Evolutionary conservation across 2,329 filamentous ascomycete species (phyloP), one percentile per base, ranked within the genome.

Genomic region (Fusarium irregulare): DNA sequence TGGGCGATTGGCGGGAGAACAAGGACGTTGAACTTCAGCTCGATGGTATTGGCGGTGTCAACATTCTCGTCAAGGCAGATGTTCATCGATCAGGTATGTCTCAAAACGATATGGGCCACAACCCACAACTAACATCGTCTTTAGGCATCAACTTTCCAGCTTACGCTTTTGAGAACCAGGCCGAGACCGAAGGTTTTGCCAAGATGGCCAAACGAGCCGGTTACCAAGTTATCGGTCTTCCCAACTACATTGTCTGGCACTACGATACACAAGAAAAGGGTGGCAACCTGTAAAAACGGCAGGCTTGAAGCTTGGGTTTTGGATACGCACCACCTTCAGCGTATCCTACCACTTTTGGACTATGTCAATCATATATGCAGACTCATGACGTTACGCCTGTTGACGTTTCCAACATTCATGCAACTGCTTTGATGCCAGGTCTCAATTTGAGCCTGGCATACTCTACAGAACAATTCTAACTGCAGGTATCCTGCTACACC

Each of bases 201-300:
- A 97, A 97, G 80, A 99, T 99, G 96, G 96, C 96, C 64, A 98
- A 97, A 84, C 88, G 94, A 69, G 96, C 96, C 20, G 96, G 96
- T 46, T 98, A 98, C 79, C 87, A 93, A 76, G 96, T 99, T 27
- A 88, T 93, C 73, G 96, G 96, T 47, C 85, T 99, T 59, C 96
- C 95, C 44, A 99, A 99, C 80, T 99, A 99, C 79, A 91, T 99
- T 53, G 95, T 99, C 63, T 99, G 96, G 96, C 96, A 99, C 79
- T 93, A 97, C 76, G 96, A 99, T 80, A 99, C 96, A 4, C 89
- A 94, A 60, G 96, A 99, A 84, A 97, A 98, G 86, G 88, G 89
- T 34, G 93, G 94, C 34, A 98, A 98, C 79, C 78, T 82, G 73
- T 88, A 82, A 63, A 57, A 41, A 37, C 62, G 34, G 34, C 40